These are phyloP conservation scores for Galium porrigens DNA, from an alignment of 305 asterid species.

Conservation along the genomic window DNA sequence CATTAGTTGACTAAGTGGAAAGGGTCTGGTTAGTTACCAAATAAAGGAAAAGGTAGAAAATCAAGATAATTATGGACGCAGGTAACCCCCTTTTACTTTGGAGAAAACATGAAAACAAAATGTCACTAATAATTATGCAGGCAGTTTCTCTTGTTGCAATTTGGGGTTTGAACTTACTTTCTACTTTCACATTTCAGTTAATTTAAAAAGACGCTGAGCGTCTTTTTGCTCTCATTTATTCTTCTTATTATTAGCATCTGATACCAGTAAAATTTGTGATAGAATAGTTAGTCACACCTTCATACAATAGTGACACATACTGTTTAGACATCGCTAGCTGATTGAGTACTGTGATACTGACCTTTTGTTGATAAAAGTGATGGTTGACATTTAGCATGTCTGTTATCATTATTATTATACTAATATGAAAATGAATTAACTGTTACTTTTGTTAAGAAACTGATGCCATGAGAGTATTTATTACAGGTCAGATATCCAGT, in stretches of 20 bases:
- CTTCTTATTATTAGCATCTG: background rate
- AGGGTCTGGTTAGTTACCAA: background rate
- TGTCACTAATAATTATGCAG: background rate
- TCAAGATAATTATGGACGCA: background rate
- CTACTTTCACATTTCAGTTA: background rate
- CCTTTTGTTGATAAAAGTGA: slow-evolving; percentile 1
- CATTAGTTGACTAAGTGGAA: background rate
- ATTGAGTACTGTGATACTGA: background rate
- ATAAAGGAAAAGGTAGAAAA: background rate
- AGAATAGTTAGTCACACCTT: background rate
- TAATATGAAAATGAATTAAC: background rate
- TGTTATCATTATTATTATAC: background rate
- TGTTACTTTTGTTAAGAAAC: background rate
- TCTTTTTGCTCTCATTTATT: background rate
- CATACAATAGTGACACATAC: background rate
- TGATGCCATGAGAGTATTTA: background rate
- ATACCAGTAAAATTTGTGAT: background rate
- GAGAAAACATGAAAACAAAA: background rate
- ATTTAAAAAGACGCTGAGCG: background rate
- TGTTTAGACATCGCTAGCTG: background rate
- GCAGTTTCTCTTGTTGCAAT: background rate
- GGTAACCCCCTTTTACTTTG: background rate
- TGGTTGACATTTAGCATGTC: background rate
- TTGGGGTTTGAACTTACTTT: background rate
- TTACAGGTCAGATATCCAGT: slow-evolving; percentile 88